These are phyloP conservation scores for Fusarium sp. DNA, from an alignment of 2,329 filamentous ascomycete genomes.

Conservation along the genomic window DNA sequence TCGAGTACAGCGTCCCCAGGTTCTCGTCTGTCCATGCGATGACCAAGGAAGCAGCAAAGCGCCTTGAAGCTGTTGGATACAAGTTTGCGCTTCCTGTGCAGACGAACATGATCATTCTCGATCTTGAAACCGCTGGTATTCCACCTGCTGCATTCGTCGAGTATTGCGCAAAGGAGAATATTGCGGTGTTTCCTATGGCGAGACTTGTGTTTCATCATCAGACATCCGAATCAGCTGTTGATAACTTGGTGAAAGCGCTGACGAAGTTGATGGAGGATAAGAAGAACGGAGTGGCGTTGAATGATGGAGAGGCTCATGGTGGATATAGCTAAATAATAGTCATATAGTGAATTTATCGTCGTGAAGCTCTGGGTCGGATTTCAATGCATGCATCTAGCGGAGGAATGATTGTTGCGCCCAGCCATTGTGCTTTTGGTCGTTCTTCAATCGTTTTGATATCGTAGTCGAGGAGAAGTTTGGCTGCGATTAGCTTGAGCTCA, in stretches of 20 bases:
- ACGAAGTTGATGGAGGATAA: conserved; percentile 27
- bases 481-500: conserved; percentile 66
- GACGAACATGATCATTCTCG: conserved; percentile 46
- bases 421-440: conserved; percentile 57
- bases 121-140: conserved; percentile 34
- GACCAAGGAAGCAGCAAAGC: conserved; percentile 31
- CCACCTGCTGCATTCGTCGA: conserved; percentile 40
- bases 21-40: conserved; percentile 38
- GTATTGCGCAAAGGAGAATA: conserved; percentile 25
- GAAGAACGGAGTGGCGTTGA: conserved; percentile 10
- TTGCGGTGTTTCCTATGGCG: conserved; percentile 32
- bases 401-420: conserved; percentile 57
- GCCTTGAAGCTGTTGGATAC: conserved; percentile 33
- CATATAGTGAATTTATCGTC: background rate
- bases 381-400: conserved; percentile 45
- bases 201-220: conserved; percentile 40
- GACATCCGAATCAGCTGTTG: conserved; percentile 24
- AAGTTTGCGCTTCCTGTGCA: conserved; percentile 44
- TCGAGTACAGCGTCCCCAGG: conserved; percentile 52
- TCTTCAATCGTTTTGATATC: conserved; percentile 59
- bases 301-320: conserved; percentile 14
- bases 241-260: conserved; percentile 29
- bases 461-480: conserved; percentile 64
- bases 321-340: conserved; percentile 15
- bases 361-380: conserved; percentile 35